These are phyloP conservation scores for Puccinellia tenuiflora DNA, from an alignment of 176 grass and related monocot genomes.

Conservation along the genomic window DNA sequence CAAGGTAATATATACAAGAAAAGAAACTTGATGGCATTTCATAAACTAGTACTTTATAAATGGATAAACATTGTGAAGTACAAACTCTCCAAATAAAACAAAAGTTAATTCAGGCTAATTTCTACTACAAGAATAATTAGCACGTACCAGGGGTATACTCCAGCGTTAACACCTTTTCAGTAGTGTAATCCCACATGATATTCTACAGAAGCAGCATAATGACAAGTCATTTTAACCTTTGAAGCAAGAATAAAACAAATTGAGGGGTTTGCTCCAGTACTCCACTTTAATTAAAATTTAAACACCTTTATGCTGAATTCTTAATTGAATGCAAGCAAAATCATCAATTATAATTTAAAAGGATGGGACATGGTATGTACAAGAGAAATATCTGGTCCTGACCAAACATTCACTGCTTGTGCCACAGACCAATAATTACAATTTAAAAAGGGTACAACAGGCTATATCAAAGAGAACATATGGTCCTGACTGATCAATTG, in stretches of 20 bases:
- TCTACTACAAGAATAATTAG: slow-evolving; percentile 9
- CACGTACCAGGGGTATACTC: slow-evolving; percentile 86
- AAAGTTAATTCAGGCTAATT: not conserved
- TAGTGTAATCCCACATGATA: slow-evolving; percentile 92
- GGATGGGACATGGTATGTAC: not conserved
- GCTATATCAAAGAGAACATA: not conserved
- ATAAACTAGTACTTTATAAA: not conserved
- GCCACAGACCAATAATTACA: not conserved
- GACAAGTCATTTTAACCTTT: slow-evolving; percentile 27
- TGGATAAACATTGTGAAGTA: not conserved
- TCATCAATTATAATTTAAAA: slow-evolving; percentile 5
- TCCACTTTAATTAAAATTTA: slow-evolving; percentile 14
- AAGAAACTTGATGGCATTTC: not conserved
- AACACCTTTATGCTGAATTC: slow-evolving; percentile 7
- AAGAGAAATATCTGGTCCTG: not conserved
- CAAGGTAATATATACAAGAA: slow-evolving; percentile 1
- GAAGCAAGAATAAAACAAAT: not conserved
- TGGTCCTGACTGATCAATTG: not conserved
- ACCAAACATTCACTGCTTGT: not conserved
- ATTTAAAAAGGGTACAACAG: not conserved
- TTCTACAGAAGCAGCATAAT: slow-evolving; percentile 53
- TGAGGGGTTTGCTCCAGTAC: slow-evolving; percentile 4
- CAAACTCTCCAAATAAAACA: not conserved
- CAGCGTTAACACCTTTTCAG: slow-evolving; percentile 80
- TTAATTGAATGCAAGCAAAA: not conserved